Evolutionary conservation across 1,139 yeast genomes (phyloP).

Genomic region (Pichiaceae sp.): DNA sequence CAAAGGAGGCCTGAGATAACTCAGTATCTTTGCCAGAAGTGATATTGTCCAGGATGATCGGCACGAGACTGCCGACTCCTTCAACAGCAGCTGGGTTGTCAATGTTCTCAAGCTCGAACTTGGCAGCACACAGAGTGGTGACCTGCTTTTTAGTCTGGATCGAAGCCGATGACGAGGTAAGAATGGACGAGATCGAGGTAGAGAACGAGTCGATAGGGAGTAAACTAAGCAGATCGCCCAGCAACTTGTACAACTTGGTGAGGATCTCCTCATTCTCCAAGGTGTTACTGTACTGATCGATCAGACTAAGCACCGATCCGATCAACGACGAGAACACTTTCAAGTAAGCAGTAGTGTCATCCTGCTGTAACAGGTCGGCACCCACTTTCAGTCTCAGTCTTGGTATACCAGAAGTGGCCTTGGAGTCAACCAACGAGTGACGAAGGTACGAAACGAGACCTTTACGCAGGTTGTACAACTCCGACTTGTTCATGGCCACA

Average conservation of each 20-base stretch:
- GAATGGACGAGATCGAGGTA: constrained; percentile 49
- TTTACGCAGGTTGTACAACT: constrained; percentile 40
- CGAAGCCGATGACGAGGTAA: constrained; percentile 19
- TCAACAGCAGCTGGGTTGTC: constrained; percentile 37
- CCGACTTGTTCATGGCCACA: constrained; percentile 41
- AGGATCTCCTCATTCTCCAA: constrained; percentile 23
- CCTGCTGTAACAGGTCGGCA: constrained; percentile 41
- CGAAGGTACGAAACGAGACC: constrained; percentile 48
- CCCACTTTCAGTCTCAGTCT: constrained; percentile 54
- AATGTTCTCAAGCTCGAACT: constrained; percentile 59
- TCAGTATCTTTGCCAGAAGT: constrained; percentile 32
- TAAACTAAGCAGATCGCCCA: constrained; percentile 56
- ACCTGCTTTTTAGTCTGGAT: constrained; percentile 40
- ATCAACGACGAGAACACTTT: constrained; percentile 35
- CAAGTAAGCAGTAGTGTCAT: constrained; percentile 31
- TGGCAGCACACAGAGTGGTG: constrained; percentile 52
- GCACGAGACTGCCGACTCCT: constrained; percentile 38
- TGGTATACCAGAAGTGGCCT: constrained; percentile 33
- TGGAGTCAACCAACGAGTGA: constrained; percentile 36
- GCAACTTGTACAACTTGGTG: constrained; percentile 33
- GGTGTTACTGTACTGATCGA: constrained; percentile 17
- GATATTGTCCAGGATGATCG: constrained; percentile 40
- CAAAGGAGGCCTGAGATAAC: constrained; percentile 61
- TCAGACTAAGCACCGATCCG: constrained; percentile 28
- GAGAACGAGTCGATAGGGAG: constrained; percentile 72